phyloP scores from a whole-genome alignment of 768 basidiomycete species.

The Termitomyces sp. region DNA sequence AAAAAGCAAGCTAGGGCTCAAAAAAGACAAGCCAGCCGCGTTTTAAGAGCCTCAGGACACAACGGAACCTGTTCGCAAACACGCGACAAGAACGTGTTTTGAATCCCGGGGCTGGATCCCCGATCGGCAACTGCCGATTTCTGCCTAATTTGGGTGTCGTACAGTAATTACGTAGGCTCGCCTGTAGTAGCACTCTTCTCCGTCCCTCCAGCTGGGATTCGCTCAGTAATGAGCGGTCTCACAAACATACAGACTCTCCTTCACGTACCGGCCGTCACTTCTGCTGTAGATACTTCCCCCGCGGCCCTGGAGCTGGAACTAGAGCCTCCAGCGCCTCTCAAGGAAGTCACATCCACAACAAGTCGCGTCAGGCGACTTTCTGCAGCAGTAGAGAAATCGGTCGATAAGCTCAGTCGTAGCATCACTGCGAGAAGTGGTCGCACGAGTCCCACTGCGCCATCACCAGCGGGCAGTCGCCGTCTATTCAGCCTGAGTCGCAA shows the following conservation, averaged over 20 bases:
- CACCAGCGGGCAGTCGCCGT: constrained; percentile 37
- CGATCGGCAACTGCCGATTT: constrained; percentile 14
- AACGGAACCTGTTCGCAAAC: constrained; percentile 6
- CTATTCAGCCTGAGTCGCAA: constrained; percentile 52
- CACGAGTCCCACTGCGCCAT: constrained; percentile 23
- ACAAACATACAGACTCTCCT: constrained; percentile 18
- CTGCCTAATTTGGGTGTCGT: neutral
- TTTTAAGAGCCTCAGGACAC: constrained; percentile 13
- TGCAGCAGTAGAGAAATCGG: constrained; percentile 39
- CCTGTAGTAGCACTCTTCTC: constrained; percentile 1
- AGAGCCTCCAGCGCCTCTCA: constrained; percentile 21
- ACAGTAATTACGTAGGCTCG: neutral
- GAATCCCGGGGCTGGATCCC: neutral
- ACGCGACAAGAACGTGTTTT: constrained; percentile 28
- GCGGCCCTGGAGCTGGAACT: constrained; percentile 22
- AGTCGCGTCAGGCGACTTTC: constrained; percentile 50
- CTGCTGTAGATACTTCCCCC: constrained; percentile 27
- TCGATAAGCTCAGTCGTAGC: constrained; percentile 61
- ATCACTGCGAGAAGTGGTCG: constrained; percentile 33
- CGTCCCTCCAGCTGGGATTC: constrained; percentile 1
- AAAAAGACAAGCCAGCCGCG: constrained; percentile 16
- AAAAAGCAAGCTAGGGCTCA: constrained; percentile 10
- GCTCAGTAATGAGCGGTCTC: constrained; percentile 18
- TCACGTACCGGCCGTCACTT: constrained; percentile 17
- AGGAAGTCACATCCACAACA: constrained; percentile 24